phyloP scores from a whole-genome alignment of 768 basidiomycete species.

The Sarcomyxa edulis region DNA sequence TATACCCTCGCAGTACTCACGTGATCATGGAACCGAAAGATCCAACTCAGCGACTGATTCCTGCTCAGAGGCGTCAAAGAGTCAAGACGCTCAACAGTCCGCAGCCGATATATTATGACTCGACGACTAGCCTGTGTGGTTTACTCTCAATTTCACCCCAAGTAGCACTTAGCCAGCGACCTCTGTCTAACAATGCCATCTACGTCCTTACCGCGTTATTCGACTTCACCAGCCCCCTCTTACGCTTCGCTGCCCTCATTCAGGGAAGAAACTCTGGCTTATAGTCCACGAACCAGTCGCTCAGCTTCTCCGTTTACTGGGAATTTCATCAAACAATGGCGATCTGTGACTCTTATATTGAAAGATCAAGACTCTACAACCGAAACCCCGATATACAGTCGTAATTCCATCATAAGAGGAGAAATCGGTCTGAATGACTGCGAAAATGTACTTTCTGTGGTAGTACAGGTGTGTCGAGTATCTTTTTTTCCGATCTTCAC shows the following conservation, averaged over 20 bases:
- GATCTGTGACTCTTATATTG: constrained; percentile 29
- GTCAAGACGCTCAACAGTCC: too few species aligned
- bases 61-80: too few species aligned
- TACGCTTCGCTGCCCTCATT: constrained; percentile 27
- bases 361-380: constrained; percentile 27
- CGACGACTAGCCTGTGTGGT: too few species aligned
- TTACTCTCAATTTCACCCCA: too few species aligned
- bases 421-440: constrained; percentile 27
- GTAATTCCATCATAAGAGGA: constrained; percentile 26
- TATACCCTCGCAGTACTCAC: constrained; percentile 1
- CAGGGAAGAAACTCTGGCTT: constrained; percentile 32
- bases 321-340: constrained; percentile 26
- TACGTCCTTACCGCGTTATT: too few species aligned
- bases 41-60: too few species aligned
- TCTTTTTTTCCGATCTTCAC: constrained; percentile 2
- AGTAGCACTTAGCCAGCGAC: too few species aligned
- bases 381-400: constrained; percentile 29
- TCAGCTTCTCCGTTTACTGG: constrained; percentile 13
- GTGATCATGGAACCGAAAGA: too few species aligned
- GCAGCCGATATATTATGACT: too few species aligned
- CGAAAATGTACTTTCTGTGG: constrained; percentile 25
- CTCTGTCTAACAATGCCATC: too few species aligned
- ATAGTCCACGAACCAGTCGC: constrained; percentile 26
- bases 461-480: constrained; percentile 27
- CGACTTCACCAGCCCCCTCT: constrained; percentile 19